phyloP scores from a whole-genome alignment of 768 basidiomycete genomes.

The Chlorophyllum brunneum region DNA sequence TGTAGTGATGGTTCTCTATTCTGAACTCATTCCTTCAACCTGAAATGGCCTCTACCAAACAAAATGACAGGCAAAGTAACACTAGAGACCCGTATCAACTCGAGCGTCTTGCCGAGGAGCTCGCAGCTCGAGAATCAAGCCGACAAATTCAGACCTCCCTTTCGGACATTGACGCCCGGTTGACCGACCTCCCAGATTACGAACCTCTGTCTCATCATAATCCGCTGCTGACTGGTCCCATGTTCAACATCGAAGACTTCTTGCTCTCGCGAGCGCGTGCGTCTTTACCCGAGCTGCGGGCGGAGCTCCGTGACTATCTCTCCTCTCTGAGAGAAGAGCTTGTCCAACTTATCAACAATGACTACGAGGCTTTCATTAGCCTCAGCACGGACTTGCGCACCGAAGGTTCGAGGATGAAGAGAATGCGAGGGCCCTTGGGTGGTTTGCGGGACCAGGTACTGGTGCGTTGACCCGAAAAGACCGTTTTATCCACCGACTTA shows the following conservation, averaged over 20 bases:
- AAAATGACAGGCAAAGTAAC: neutral
- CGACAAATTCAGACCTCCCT: slow-evolving; percentile 2
- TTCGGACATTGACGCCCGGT: slow-evolving; percentile 16
- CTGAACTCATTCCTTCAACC: neutral
- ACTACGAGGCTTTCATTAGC: slow-evolving; percentile 97
- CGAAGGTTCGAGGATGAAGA: slow-evolving; percentile 70
- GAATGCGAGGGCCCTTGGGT: slow-evolving; percentile 64
- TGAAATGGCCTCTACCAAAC: neutral
- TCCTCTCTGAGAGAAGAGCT: slow-evolving; percentile 86
- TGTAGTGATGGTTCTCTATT: no score
- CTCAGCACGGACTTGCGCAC: slow-evolving; percentile 89
- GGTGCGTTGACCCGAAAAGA: slow-evolving; percentile 41
- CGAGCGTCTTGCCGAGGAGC: slow-evolving; percentile 70
- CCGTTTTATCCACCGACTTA: neutral
- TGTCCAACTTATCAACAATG: slow-evolving; percentile 93
- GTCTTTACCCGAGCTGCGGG: slow-evolving; percentile 81
- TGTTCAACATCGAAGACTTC: slow-evolving; percentile 84
- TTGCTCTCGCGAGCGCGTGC: slow-evolving; percentile 82
- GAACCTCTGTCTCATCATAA: slow-evolving; percentile 79
- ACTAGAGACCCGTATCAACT: slow-evolving; percentile 58
- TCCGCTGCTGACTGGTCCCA: slow-evolving; percentile 59
- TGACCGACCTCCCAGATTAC: slow-evolving; percentile 56
- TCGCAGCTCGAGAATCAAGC: slow-evolving; percentile 49
- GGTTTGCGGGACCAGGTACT: slow-evolving; percentile 62
- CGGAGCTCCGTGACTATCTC: slow-evolving; percentile 85